Conservation (phyloP, 345 rosid species). For the Brassica rapa region DNA sequence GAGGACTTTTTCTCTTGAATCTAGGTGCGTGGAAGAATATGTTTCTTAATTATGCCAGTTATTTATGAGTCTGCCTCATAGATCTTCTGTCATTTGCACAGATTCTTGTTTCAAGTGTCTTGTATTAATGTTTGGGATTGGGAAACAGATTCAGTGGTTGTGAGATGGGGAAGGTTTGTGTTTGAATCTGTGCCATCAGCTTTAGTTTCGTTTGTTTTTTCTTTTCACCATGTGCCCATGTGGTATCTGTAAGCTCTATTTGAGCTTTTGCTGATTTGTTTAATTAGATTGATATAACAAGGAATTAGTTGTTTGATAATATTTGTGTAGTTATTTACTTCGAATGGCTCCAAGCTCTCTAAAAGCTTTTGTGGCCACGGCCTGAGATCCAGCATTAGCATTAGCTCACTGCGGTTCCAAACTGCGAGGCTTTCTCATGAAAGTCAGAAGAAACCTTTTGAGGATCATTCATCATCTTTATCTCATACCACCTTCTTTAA, state of each 20-base stretch:
- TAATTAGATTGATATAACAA: no score
- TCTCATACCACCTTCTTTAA: background rate
- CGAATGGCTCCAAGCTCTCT: background rate
- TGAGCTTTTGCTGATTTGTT: constrained; percentile 26
- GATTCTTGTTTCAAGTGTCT: constrained; percentile 20
- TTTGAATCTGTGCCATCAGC: constrained; percentile 19
- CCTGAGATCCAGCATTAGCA: constrained; percentile 14
- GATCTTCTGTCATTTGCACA: constrained; percentile 3
- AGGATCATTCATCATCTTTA: background rate
- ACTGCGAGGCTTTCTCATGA: background rate
- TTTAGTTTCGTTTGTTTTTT: no score
- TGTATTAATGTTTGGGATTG: constrained; percentile 21
- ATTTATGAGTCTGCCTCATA: constrained; percentile 11
- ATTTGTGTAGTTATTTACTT: background rate
- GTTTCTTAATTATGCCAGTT: constrained; percentile 2
- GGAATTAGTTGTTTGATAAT: no score
- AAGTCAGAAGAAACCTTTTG: background rate
- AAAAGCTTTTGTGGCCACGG: background rate
- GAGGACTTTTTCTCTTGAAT: constrained; percentile 22
- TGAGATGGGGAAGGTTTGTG: constrained; percentile 29
- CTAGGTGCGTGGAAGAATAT: constrained; percentile 29
- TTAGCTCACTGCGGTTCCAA: background rate
- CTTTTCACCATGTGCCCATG: background rate
- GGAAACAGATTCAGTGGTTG: constrained; percentile 31
- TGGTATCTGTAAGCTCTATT: constrained; percentile 18